Base-by-base conservation (phyloP, 495 filamentous ascomycete species). In the Neurospora tetrasperma region DNA sequence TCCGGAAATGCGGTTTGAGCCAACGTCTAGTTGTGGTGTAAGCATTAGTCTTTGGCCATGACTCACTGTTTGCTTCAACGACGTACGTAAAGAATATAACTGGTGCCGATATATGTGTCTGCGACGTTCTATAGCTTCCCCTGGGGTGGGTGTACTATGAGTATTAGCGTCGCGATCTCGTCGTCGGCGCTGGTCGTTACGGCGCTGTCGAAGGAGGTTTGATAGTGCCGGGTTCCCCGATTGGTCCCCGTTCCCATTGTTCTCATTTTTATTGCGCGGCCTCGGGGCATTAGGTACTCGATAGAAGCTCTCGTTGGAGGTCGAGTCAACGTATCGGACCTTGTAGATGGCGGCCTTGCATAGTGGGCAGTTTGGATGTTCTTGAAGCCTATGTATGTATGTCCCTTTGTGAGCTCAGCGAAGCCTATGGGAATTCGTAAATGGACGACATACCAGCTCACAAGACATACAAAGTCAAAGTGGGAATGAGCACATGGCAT, bases 391-490 rank as follows among this genome's bases (percentile, higher is more conserved):
- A 16, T 10, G 12, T 66, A 16, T 10, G 12, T 16, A 6, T 66
- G 0, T 66, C 54, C 27, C 7, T 35, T 14, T 38, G 54, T 66
- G 35, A 66, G 27, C 54, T 0, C 27, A 2, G 14, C 27, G 6
- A 66, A 66, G 27, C 7, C 35, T 38, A 66, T 18, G 3, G 27
- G 2, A 66, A 4, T 12, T 38, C 7, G 54, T 23, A 9, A 0
- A 66, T 9, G 12, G 27, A 9, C 35, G 11, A 66, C 54, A 31
- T 31, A 66, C 94, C 94, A 97, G 82, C 88, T 94, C 23, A 92
- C 79, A 11, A 97, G 87, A 77, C 94, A 97, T 14, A 94, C 76
- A 79, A 93, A 94, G 82, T 97, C 93, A 79, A 96, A 97, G 76
- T 88, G 89, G 68, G 86, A 80, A 84, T 97, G 94, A 23, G 86